Percentiles rank a stretch among this genome's conserved stretches.
Conservation (phyloP, 1,284 basidiomycete genomes). For the Heterobasidion annosum region DNA sequence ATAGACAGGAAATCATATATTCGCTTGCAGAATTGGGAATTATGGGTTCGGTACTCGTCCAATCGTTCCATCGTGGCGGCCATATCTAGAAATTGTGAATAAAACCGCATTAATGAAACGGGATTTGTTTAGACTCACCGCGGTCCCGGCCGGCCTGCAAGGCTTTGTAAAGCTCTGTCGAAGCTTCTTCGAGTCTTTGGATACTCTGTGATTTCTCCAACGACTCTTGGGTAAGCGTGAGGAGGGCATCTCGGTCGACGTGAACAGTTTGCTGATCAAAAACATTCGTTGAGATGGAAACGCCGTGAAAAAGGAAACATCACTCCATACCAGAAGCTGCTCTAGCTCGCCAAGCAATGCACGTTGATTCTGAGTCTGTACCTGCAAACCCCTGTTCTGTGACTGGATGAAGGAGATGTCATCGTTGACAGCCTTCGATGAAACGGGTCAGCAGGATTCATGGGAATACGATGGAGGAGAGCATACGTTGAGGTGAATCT, state of each 20-base stretch:
- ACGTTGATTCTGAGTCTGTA: slow-evolving; percentile 94
- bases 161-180: slow-evolving; percentile 90
- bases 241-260: slow-evolving; percentile 72
- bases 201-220: slow-evolving; percentile 75
- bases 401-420: slow-evolving; percentile 96
- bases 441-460: slow-evolving; percentile 5
- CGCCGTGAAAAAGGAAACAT: neutral
- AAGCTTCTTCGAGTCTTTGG: slow-evolving; percentile 72
- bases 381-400: slow-evolving; percentile 94
- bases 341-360: slow-evolving; percentile 76
- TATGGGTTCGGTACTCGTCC: slow-evolving; percentile 83
- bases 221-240: slow-evolving; percentile 78
- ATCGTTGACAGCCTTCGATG: slow-evolving; percentile 75
- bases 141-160: slow-evolving; percentile 86
- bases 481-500: slow-evolving; percentile 87
- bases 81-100: slow-evolving; percentile 51
- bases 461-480: neutral
- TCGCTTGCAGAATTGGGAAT: slow-evolving; percentile 86
- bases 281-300: slow-evolving; percentile 5
- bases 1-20: slow-evolving; percentile 84
- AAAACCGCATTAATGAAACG: neutral
- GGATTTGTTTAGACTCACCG: slow-evolving; percentile 31
- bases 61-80: slow-evolving; percentile 90
- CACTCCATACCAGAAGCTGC: slow-evolving; percentile 62
- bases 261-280: slow-evolving; percentile 79